A percentile compares a stretch with the other conserved stretches of the same genome.
phyloP scores from a whole-genome alignment of 352 stramenopile genomes.

The Peronosclerospora sorghi region DNA sequence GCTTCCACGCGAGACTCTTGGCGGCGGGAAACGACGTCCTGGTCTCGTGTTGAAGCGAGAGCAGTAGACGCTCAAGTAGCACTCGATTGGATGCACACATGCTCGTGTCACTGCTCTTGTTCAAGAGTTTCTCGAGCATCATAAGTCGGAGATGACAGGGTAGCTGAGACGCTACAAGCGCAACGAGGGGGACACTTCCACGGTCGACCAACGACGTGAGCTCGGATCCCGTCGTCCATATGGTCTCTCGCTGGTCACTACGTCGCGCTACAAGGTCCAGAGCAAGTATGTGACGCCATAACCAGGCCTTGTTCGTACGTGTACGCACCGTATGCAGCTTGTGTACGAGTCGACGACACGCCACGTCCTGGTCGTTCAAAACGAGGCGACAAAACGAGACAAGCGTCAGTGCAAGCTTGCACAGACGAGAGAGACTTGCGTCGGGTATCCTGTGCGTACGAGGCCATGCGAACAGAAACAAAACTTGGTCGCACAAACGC shows the following conservation, averaged over 20 bases:
- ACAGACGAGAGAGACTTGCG: too few relatives aligned
- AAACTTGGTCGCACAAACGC: slow-evolving; percentile 36
- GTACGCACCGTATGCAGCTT: slow-evolving; percentile 22
- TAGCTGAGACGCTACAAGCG: slow-evolving; percentile 12
- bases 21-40: too few relatives aligned
- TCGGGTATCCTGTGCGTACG: too few relatives aligned
- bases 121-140: slow-evolving; percentile 17
- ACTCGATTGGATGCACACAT: slow-evolving; percentile 16
- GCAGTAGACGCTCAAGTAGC: slow-evolving; percentile 24
- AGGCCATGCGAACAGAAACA: slow-evolving; percentile 41
- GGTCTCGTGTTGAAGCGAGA: slow-evolving; percentile 10
- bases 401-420: slow-evolving; percentile 19
- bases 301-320: slow-evolving; percentile 1
- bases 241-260: too few relatives aligned
- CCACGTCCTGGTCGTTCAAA: too few relatives aligned
- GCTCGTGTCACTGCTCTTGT: background rate
- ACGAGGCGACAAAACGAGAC: too few relatives aligned
- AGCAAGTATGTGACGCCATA: slow-evolving; percentile 21
- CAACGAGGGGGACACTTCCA: slow-evolving; percentile 17
- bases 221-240: too few relatives aligned
- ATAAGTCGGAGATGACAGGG: slow-evolving; percentile 1
- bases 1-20: slow-evolving; percentile 11
- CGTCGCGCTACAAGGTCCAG: slow-evolving; percentile 18
- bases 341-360: slow-evolving; percentile 23
- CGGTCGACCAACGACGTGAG: background rate